A percentile compares a stretch with the other conserved stretches of the same genome.
phyloP scores from a whole-genome alignment of 345 rosid species.

The Jatropha curcas region DNA sequence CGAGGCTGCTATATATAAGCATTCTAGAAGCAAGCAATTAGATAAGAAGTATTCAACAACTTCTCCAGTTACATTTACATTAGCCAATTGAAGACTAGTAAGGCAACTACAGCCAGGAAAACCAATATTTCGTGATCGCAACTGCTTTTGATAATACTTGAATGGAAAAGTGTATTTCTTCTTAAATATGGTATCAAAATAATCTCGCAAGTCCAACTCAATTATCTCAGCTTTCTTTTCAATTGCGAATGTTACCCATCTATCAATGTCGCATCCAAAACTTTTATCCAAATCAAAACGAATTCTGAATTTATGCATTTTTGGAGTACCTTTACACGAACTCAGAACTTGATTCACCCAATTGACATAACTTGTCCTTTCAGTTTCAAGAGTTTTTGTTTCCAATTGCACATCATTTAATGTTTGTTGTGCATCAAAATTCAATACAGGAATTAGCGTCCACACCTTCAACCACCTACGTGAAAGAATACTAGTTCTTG shows the following conservation, averaged over 20 bases:
- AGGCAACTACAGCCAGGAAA: background rate
- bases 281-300: background rate
- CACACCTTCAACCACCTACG: background rate
- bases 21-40: constrained; percentile 8
- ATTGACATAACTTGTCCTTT: background rate
- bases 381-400: background rate
- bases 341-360: background rate
- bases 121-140: background rate
- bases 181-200: too few relatives aligned
- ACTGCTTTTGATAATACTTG: background rate
- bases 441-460: background rate
- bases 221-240: constrained; percentile 1
- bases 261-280: constrained; percentile 1
- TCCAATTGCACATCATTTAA: background rate
- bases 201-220: background rate
- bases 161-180: background rate
- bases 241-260: background rate
- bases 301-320: background rate
- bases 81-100: background rate
- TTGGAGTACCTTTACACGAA: background rate
- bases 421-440: background rate
- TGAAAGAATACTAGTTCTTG: background rate
- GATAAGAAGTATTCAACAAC: background rate
- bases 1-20: background rate
- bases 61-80: background rate